Conservation (phyloP, 2,329 filamentous ascomycete species). For the Colletotrichum sp. region DNA sequence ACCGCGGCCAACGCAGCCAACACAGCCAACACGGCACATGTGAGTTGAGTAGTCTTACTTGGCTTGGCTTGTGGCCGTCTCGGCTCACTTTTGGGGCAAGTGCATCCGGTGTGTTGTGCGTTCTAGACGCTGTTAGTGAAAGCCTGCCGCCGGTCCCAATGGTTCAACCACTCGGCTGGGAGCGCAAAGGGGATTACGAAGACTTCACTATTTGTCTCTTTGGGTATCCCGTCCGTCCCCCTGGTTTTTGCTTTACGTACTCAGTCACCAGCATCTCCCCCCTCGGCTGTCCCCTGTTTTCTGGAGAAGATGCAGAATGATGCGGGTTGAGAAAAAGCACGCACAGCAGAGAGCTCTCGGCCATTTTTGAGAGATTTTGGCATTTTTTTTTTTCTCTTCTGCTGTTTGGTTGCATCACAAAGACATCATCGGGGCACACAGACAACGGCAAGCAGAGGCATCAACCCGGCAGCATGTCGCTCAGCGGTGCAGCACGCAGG, state of each 20-base stretch:
- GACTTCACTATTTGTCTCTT: not conserved
- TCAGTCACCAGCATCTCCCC: not conserved
- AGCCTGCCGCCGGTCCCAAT: not conserved
- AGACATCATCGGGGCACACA: slow-evolving; percentile 14
- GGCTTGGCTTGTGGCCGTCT: not conserved
- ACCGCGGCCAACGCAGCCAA: not conserved
- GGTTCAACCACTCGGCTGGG: not conserved
- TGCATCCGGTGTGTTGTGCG: not conserved
- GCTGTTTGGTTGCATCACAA: slow-evolving; percentile 2
- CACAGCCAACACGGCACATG: not conserved
- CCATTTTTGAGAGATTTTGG: not conserved
- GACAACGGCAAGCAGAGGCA: not conserved
- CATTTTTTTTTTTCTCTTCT: not conserved
- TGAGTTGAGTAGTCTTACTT: not conserved
- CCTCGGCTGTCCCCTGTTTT: not conserved
- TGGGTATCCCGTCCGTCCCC: not conserved
- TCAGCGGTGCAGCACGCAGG: not conserved
- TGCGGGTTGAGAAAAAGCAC: not conserved
- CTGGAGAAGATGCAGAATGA: not conserved
- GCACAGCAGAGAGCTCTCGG: not conserved
- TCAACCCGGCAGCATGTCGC: not conserved
- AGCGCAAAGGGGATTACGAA: not conserved
- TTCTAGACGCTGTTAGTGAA: not conserved
- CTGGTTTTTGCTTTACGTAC: not conserved
- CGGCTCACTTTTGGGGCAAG: not conserved